These are phyloP conservation scores for Clitoria ternatea DNA, from an alignment of 306 rosid species.

Conservation along the genomic window DNA sequence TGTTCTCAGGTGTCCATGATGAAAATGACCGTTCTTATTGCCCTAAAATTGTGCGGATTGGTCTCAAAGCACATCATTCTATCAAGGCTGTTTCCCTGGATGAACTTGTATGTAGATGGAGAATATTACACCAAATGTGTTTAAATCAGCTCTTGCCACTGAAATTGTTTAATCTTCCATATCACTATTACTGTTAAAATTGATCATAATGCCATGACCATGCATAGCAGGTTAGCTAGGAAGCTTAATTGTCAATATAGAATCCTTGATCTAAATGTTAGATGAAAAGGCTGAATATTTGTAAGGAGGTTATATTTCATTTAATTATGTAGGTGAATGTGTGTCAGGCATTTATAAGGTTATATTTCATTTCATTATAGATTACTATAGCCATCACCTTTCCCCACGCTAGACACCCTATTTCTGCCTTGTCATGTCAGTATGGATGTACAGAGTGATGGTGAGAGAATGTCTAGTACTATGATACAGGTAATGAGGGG, in stretches of 20 bases:
- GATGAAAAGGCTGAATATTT: conserved; percentile 13
- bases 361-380: conserved; percentile 17
- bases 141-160: conserved; percentile 15
- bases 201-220: conserved; percentile 18
- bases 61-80: conserved; percentile 88
- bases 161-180: conserved; percentile 12
- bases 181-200: neutral
- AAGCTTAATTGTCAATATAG: neutral
- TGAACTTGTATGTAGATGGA: conserved; percentile 63
- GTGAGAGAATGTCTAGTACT: neutral
- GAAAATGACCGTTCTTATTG: conserved; percentile 68
- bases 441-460: neutral
- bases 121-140: conserved; percentile 9
- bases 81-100: conserved; percentile 76
- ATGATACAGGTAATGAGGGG: neutral
- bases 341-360: neutral
- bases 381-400: neutral
- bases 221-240: conserved; percentile 1
- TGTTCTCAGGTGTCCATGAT: conserved; percentile 75
- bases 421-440: neutral
- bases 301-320: no score
- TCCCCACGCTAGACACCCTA: neutral
- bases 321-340: conserved; percentile 3
- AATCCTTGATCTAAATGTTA: neutral
- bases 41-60: conserved; percentile 89